These are phyloP conservation scores for Pachyrhizus erosus DNA, from an alignment of 306 rosid species.

Conservation along the genomic window DNA sequence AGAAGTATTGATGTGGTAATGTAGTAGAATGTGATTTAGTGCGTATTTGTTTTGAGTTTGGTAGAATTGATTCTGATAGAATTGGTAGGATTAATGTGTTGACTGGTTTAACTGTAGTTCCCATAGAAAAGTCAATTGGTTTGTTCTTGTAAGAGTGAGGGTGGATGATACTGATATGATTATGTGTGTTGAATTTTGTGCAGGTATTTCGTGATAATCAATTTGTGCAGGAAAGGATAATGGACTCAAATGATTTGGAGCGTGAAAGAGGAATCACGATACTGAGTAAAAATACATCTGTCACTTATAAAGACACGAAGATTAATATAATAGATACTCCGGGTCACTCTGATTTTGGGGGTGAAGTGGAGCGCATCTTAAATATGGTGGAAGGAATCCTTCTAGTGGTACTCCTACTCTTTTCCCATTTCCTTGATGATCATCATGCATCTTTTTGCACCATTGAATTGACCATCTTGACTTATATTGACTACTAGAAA, in stretches of 20 bases:
- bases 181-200: slow-evolving; percentile 42
- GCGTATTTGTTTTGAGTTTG: neutral
- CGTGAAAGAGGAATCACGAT: slow-evolving; percentile 98
- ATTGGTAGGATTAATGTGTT: neutral
- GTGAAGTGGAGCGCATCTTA: slow-evolving; percentile 96
- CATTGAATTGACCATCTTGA: slow-evolving; percentile 22
- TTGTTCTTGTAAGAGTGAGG: slow-evolving; percentile 14
- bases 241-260: slow-evolving; percentile 99
- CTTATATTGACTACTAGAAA: slow-evolving; percentile 6
- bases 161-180: slow-evolving; percentile 30
- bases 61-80: neutral
- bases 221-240: slow-evolving; percentile 92
- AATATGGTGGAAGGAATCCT: slow-evolving; percentile 99
- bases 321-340: slow-evolving; percentile 97
- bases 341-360: slow-evolving; percentile 99
- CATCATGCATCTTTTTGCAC: slow-evolving; percentile 33
- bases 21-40: neutral
- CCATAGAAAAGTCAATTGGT: neutral
- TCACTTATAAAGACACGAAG: slow-evolving; percentile 83
- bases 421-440: slow-evolving; percentile 20
- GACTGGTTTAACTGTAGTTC: neutral
- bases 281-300: slow-evolving; percentile 93
- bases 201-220: slow-evolving; percentile 98
- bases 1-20: neutral
- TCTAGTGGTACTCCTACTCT: slow-evolving; percentile 74